Conservation (phyloP, 345 rosid genomes). For the Microcos paniculata region DNA sequence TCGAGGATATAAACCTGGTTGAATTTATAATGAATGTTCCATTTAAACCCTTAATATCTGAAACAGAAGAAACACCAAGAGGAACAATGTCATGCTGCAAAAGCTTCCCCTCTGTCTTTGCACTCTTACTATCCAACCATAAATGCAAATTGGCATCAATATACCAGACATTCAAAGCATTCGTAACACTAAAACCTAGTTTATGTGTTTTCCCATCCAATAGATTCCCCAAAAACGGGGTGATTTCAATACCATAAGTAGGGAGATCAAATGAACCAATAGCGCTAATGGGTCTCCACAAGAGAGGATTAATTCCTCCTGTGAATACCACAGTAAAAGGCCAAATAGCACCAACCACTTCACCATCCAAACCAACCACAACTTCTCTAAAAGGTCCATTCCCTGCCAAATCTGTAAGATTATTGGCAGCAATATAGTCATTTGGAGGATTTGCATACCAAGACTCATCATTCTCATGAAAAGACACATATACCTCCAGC, state of each 20-base stretch:
- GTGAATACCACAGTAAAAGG: conserved; percentile 91
- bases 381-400: conserved; percentile 97
- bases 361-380: conserved; percentile 62
- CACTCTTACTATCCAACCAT: conserved; percentile 58
- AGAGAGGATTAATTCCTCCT: conserved; percentile 77
- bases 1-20: conserved; percentile 49
- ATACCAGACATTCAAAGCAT: conserved; percentile 82
- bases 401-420: conserved; percentile 45
- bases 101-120: conserved; percentile 56
- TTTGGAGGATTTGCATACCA: conserved; percentile 75
- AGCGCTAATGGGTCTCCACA: conserved; percentile 82
- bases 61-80: conserved; percentile 29
- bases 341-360: conserved; percentile 71
- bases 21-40: conserved; percentile 56
- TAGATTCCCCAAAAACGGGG: conserved; percentile 60
- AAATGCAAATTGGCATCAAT: conserved; percentile 89
- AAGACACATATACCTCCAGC: conserved; percentile 85
- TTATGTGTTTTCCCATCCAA: conserved; percentile 67
- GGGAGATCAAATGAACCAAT: conserved; percentile 87
- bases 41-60: conserved; percentile 48
- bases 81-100: conserved; percentile 41
- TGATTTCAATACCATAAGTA: conserved; percentile 75
- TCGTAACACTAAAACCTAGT: conserved; percentile 65
- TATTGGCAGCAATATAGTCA: conserved; percentile 64
- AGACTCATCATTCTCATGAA: conserved; percentile 90